Evolutionary conservation across 192 early-diverging fungal species (phyloP), one percentile per base, ranked within the genome.

Genomic region (Umbelopsis isabellina): DNA sequence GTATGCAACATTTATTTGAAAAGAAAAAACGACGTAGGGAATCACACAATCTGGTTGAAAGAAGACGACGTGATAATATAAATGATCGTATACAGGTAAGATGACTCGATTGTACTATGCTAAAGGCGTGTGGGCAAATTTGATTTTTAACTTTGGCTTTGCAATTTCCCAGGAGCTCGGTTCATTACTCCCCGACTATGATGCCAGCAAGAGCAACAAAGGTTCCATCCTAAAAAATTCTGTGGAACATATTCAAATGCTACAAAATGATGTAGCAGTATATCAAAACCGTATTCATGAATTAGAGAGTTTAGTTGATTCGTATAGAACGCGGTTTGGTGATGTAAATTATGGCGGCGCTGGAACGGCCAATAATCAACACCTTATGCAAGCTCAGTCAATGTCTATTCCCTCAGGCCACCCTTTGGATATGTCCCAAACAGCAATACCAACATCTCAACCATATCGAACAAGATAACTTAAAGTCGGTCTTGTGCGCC

Each of bases 11-110:
- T 4, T 35, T 76, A 33, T 72, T 82, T 71, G 97, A 98, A 77
- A 97, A 97, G 79, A 88, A 94, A 18, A 85, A 94, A 51, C 88
- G 93, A 52, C 90, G 97, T 66, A 86, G 97, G 8, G 97, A 98
- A 83, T 95, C 94, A 47, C 97, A 98, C 83, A 98, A 98, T 74
- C 93, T 94, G 75, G 97, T 99, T 27, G 97, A 99, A 78, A 85
- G 97, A 49, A 90, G 97, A 52, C 85, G 97, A 30, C 88, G 96
- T 46, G 96, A 99, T 76, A 95, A 96, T 80, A 99, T 99, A 83
- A 99, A 99, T 78, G 97, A 96, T 81, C 95, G 94, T 75, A 99
- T 99, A 72, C 92, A 88, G 51, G 82, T 61, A 61, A 35, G 13
- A n/a, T 2, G 1, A 3, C 21, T 30, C 1, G 27, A 30, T 1